Percentiles rank a stretch among this genome's conserved stretches.
phyloP scores from a whole-genome alignment of 2,329 filamentous ascomycete species.

The Aspergillus tanneri region DNA sequence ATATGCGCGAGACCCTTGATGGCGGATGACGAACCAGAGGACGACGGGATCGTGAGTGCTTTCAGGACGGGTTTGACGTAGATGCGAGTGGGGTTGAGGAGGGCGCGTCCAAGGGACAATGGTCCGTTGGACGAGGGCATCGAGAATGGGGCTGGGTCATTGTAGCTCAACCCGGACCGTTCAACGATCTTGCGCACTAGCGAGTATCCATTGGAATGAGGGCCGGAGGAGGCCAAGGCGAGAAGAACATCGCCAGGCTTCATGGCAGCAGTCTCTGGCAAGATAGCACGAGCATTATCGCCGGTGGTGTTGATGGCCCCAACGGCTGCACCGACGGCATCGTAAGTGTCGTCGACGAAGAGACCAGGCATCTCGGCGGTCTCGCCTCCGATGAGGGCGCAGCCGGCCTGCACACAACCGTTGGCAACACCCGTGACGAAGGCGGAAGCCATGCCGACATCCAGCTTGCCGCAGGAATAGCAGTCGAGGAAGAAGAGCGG shows the following conservation, averaged over 20 bases:
- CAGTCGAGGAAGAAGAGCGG: conserved; percentile 97
- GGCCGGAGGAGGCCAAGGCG: conserved; percentile 78
- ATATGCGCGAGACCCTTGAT: conserved; percentile 96
- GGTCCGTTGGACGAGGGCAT: conserved; percentile 63
- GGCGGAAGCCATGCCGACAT: conserved; percentile 72
- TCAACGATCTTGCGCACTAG: conserved; percentile 89
- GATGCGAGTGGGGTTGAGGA: conserved; percentile 88
- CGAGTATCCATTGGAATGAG: conserved; percentile 97
- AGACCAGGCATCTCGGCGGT: conserved; percentile 98
- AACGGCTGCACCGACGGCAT: conserved; percentile 85
- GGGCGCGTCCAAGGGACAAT: conserved; percentile 63
- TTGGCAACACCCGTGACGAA: conserved; percentile 89
- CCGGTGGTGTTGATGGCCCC: conserved; percentile 66
- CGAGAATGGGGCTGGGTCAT: conserved; percentile 75
- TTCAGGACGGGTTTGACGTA: conserved; percentile 82
- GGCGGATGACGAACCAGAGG: conserved; percentile 43
- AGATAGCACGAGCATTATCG: conserved; percentile 59
- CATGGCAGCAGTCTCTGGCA: conserved; percentile 78
- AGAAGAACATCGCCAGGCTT: conserved; percentile 77
- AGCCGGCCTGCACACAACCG: conserved; percentile 80
- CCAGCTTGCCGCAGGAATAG: conserved; percentile 88
- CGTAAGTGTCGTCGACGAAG: conserved; percentile 85
- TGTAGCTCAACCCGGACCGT: conserved; percentile 68
- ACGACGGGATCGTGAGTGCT: conserved; percentile 54
- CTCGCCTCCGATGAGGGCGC: conserved; percentile 92